These are phyloP conservation scores for Arbutus unedo DNA, from an alignment of 148 eudicot species.

Conservation along the genomic window DNA sequence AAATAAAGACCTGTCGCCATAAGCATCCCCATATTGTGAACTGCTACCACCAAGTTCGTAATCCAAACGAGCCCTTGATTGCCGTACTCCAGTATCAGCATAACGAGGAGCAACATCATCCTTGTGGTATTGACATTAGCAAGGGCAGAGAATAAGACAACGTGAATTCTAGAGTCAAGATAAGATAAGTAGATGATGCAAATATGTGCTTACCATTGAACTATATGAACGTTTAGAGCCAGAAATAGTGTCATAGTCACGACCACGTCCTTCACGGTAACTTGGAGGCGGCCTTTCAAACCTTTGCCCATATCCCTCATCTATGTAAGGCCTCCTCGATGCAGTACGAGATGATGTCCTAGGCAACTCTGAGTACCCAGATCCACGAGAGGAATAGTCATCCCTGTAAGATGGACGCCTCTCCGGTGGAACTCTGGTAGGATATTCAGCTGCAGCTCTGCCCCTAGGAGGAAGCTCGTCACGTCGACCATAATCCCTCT, in stretches of 20 bases:
- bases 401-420: conserved; percentile 77
- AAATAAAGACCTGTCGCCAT: conserved; percentile 65
- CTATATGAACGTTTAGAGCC: conserved; percentile 86
- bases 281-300: conserved; percentile 84
- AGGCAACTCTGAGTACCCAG: conserved; percentile 67
- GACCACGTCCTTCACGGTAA: conserved; percentile 79
- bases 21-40: conserved; percentile 74
- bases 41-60: conserved; percentile 65
- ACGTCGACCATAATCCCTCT: conserved; percentile 66
- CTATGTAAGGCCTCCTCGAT: conserved; percentile 69
- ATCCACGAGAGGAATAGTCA: conserved; percentile 62
- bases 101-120: conserved; percentile 87
- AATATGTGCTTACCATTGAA: conserved; percentile 50
- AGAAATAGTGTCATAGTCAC: conserved; percentile 73
- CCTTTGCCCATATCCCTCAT: conserved; percentile 69
- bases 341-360: conserved; percentile 62
- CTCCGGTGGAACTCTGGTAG: conserved; percentile 62
- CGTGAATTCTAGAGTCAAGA: neutral
- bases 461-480: conserved; percentile 78
- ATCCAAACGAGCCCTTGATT: conserved; percentile 89
- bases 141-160: neutral
- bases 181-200: neutral
- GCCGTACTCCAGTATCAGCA: conserved; percentile 65
- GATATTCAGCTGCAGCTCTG: conserved; percentile 64
- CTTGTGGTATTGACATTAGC: conserved; percentile 26